These are phyloP conservation scores for Pelargonium myrrhifolium DNA, from an alignment of 441 rosid species.

Conservation along the genomic window DNA sequence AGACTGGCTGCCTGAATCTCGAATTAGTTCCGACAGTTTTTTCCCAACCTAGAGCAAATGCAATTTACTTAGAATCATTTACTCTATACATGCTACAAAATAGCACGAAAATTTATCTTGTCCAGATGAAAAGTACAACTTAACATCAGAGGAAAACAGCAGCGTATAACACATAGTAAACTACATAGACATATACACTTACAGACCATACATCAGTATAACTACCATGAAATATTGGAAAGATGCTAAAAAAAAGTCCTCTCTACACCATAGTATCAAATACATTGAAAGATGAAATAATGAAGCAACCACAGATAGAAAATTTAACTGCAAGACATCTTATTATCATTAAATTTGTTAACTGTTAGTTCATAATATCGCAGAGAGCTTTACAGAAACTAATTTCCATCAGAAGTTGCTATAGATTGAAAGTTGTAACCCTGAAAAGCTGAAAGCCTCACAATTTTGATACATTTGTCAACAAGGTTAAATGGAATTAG, in stretches of 20 bases:
- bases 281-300: too few relatives aligned
- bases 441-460: too few relatives aligned
- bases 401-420: too few relatives aligned
- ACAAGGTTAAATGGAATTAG: neutral
- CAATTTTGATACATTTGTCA: neutral
- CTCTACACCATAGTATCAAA: too few relatives aligned
- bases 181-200: neutral
- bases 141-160: neutral
- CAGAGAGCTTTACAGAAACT: too few relatives aligned
- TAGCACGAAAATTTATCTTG: neutral
- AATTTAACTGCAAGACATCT: too few relatives aligned
- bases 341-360: too few relatives aligned
- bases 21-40: constrained; percentile 88
- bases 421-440: too few relatives aligned
- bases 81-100: neutral
- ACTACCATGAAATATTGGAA: neutral
- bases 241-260: neutral
- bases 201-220: neutral
- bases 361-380: too few relatives aligned
- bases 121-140: neutral
- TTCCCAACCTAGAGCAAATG: constrained; percentile 71
- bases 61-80: constrained; percentile 4
- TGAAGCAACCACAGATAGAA: too few relatives aligned
- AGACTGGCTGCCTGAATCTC: constrained; percentile 83
- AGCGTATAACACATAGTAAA: neutral